phyloP scores from a whole-genome alignment of 257 asterid genomes.

The Galeopsis tetrahit region DNA sequence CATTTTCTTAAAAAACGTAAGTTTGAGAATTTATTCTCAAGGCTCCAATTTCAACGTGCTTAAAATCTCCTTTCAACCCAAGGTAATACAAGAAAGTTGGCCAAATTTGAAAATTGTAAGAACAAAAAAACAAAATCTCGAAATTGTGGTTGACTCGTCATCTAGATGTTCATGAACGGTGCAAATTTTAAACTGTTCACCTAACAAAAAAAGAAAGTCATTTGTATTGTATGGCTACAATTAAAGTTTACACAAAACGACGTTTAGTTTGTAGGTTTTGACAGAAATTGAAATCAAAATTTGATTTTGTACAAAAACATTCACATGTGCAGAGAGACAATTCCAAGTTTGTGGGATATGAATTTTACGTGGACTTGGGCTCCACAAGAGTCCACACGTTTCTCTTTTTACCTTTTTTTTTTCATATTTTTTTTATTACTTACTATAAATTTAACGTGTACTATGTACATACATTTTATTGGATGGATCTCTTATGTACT shows the following conservation, averaged over 20 bases:
- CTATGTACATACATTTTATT: too few relatives aligned
- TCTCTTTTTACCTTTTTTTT: background rate
- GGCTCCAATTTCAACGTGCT: background rate
- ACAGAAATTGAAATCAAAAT: background rate
- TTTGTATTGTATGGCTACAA: background rate
- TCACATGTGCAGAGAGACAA: conserved; percentile 10
- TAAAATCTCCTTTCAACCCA: background rate
- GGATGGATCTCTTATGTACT: too few relatives aligned
- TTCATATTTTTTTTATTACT: too few relatives aligned
- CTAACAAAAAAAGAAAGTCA: conserved; percentile 7
- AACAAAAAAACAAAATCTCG: background rate
- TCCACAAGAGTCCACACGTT: conserved; percentile 13
- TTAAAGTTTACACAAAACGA: conserved; percentile 27
- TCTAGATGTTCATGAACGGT: background rate
- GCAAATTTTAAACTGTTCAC: background rate
- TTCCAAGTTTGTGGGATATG: conserved; percentile 23
- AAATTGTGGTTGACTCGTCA: conserved; percentile 4
- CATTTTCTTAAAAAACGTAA: too few relatives aligned
- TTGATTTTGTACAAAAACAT: background rate
- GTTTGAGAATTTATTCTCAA: too few relatives aligned
- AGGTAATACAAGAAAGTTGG: background rate
- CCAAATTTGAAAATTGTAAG: background rate
- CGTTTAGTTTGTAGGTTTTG: conserved; percentile 2
- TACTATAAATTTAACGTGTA: too few relatives aligned
- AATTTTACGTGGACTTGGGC: background rate